Conservation (phyloP, 495 filamentous ascomycete genomes). For the Echria macrotheca region DNA sequence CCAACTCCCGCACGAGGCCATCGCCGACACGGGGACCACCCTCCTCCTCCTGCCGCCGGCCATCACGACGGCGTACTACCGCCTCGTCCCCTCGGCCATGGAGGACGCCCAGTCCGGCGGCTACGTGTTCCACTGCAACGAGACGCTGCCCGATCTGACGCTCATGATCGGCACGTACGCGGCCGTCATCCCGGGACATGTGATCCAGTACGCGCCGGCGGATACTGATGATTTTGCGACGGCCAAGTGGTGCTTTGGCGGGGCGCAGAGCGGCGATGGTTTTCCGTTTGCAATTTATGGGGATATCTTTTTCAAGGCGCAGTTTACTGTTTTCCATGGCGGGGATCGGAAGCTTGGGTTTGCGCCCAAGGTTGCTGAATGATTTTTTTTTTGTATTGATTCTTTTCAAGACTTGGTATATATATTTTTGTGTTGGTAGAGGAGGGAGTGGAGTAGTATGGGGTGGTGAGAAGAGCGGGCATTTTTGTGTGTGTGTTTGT, state of each 20-base stretch:
- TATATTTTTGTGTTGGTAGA: no score
- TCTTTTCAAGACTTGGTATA: not conserved
- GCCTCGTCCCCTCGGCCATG: conserved; percentile 50
- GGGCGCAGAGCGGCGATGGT: conserved; percentile 57
- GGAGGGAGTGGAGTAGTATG: no score
- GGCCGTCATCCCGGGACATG: conserved; percentile 53
- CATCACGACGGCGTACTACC: conserved; percentile 64
- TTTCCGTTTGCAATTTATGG: conserved; percentile 71
- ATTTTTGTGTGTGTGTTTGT: no score
- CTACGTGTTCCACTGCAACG: conserved; percentile 32
- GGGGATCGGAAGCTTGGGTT: conserved; percentile 53
- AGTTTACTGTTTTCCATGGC: conserved; percentile 72
- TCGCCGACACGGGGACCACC: conserved; percentile 65
- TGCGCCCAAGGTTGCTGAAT: conserved; percentile 42
- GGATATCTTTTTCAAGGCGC: conserved; percentile 78
- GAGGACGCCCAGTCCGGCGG: conserved; percentile 50
- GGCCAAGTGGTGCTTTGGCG: conserved; percentile 56
- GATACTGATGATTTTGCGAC: conserved; percentile 31
- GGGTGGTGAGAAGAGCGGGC: no score
- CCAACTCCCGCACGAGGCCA: conserved; percentile 32
- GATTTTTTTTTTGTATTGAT: not conserved
- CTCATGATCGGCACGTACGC: conserved; percentile 57
- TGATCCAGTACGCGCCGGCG: conserved; percentile 55
- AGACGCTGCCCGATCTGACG: conserved; percentile 29
- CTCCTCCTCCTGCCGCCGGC: conserved; percentile 58